Conservation (phyloP, 257 asterid species). For the Thymus mandschuricus region DNA sequence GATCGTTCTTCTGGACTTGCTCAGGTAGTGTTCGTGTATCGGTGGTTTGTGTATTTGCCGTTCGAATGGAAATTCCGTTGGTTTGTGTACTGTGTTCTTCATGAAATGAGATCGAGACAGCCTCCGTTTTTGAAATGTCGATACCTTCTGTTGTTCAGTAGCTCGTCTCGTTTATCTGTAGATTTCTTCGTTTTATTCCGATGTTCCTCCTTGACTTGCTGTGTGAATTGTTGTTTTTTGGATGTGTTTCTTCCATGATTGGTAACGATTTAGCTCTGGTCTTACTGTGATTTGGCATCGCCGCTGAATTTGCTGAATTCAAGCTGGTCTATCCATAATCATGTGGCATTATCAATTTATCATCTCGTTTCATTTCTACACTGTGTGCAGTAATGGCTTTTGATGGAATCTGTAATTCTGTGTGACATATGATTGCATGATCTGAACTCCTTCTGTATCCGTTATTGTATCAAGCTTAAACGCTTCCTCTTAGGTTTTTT, state of each 20-base stretch:
- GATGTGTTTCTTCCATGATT: neutral
- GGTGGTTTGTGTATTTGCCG: neutral
- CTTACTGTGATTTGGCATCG: neutral
- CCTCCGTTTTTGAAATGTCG: neutral
- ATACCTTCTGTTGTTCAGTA: constrained; percentile 10
- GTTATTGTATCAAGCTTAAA: constrained; percentile 4
- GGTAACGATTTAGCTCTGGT: neutral
- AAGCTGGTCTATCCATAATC: neutral
- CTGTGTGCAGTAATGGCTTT: neutral
- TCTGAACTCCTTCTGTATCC: neutral
- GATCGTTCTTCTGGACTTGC: neutral
- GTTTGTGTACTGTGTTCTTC: neutral
- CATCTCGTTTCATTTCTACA: neutral
- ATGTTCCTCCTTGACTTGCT: neutral
- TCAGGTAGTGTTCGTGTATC: constrained; percentile 29
- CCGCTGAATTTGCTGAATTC: neutral
- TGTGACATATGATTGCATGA: neutral
- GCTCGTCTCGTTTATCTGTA: neutral
- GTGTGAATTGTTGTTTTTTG: constrained; percentile 4
- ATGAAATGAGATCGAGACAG: neutral
- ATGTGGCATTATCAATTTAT: neutral
- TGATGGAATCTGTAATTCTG: neutral
- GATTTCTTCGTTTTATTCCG: constrained; percentile 5
- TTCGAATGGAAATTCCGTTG: neutral
- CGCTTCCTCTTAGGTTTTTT: neutral